These are phyloP conservation scores for Cicer judaicum DNA, from an alignment of 306 rosid genomes.

Conservation along the genomic window DNA sequence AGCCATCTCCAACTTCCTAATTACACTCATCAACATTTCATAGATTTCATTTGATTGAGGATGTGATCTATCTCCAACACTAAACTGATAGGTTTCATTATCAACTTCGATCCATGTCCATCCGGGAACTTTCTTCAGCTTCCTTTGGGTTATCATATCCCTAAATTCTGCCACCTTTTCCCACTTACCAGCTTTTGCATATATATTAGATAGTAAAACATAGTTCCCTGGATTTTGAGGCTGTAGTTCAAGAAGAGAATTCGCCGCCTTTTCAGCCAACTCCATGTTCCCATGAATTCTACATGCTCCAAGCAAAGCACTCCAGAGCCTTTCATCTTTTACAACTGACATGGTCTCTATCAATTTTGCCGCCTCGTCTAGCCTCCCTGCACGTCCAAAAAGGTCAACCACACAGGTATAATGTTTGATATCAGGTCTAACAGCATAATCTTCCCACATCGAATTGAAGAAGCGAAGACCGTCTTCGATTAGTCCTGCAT, in stretches of 20 bases:
- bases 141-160: slow-evolving; percentile 62
- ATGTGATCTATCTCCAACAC: slow-evolving; percentile 71
- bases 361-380: slow-evolving; percentile 68
- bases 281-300: slow-evolving; percentile 70
- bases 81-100: slow-evolving; percentile 59
- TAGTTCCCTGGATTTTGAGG: slow-evolving; percentile 76
- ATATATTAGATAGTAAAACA: slow-evolving; percentile 75
- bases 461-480: slow-evolving; percentile 60
- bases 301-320: slow-evolving; percentile 85
- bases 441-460: slow-evolving; percentile 66
- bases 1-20: slow-evolving; percentile 62
- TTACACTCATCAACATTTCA: slow-evolving; percentile 54
- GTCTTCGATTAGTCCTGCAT: slow-evolving; percentile 69
- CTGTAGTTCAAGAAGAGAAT: slow-evolving; percentile 66
- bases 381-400: slow-evolving; percentile 78
- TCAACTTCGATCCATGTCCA: slow-evolving; percentile 82
- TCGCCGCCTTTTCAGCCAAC: slow-evolving; percentile 68
- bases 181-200: slow-evolving; percentile 78
- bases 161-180: slow-evolving; percentile 69
- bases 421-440: slow-evolving; percentile 75
- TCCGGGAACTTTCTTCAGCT: slow-evolving; percentile 72
- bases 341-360: slow-evolving; percentile 58
- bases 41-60: slow-evolving; percentile 63
- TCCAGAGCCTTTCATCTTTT: slow-evolving; percentile 77
- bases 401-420: slow-evolving; percentile 86